Base-by-base conservation (phyloP, 495 filamentous ascomycete species). In the Podospora conica region DNA sequence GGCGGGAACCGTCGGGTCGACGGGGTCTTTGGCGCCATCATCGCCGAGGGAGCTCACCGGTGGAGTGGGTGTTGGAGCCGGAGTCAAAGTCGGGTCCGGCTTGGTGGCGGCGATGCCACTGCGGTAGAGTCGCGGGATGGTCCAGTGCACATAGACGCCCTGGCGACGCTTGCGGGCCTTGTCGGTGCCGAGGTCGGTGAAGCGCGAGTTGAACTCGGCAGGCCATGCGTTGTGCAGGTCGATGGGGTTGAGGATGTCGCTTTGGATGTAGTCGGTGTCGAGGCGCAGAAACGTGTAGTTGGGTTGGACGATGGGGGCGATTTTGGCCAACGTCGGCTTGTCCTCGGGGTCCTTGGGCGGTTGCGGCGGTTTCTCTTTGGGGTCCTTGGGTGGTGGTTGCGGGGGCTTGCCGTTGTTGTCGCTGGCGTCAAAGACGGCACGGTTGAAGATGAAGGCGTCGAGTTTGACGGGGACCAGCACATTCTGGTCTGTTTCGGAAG, bases 71-170 rank as follows among this genome's bases (percentile, higher is more conserved):
- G 53, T 12, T 1, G 29, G 29, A 11, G 29, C 29, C 29, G 29
- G 25, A 27, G 25, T 6, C 25, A 6, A 0, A 31, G 3, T 11
- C 1, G 53, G 18, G 3, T 55, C 53, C 2, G 53, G 53, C 53
- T 55, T 53, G 20, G 73, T 70, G 0, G 67, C 62, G 3, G 75
- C 68, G 0, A 67, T 55, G 8, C 80, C 83, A 0, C 68, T 25
- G 0, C 83, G 76, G 61, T 82, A 86, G 11, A 72, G 9, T 0
- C 75, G 76, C 0, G 84, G 84, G 0, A 87, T n/a, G 1, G 65
- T 77, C 84, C 84, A 87, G 66, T 82, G 78, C 0, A 87, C 18
- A 63, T 86, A 85, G 4, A 86, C 82, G 0, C 85, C 84, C 1
- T 73, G 58, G 2, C 58, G 58, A 29, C 79, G 77, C 55, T 77